A percentile compares a stretch with the other conserved stretches of the same genome.
Evolutionary conservation across 164 flowering plant species (phyloP).

Genomic region (Annona cherimola): DNA sequence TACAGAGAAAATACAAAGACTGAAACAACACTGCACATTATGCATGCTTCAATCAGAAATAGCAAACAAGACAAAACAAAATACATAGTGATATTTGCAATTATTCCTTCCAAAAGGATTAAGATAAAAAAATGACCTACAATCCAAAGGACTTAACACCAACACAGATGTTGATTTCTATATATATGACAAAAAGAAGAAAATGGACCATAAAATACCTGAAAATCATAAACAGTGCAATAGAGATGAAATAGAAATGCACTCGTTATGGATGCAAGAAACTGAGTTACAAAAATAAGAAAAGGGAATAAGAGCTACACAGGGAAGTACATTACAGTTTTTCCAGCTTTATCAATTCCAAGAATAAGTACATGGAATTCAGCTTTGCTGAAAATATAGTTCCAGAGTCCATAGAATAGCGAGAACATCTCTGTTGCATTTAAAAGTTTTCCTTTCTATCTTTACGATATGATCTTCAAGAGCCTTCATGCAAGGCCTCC

Average conservation of each 20-base stretch:
- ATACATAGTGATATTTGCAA: too few relatives aligned
- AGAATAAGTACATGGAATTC: conserved; percentile 96
- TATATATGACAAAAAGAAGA: not conserved
- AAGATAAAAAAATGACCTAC: too few relatives aligned
- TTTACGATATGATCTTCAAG: conserved; percentile 19
- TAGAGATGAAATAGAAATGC: not conserved
- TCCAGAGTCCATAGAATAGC: conserved; percentile 86
- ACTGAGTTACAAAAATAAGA: not conserved
- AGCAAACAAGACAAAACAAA: too few relatives aligned
- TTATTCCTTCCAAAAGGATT: too few relatives aligned
- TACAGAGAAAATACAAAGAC: too few relatives aligned
- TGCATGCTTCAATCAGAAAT: too few relatives aligned
- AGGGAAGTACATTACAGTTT: conserved; percentile 57
- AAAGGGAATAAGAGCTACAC: not conserved
- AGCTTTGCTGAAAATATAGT: conserved; percentile 76
- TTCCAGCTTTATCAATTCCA: conserved; percentile 96
- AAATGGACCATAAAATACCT: not conserved
- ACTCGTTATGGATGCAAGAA: not conserved
- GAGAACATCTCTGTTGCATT: conserved; percentile 65
- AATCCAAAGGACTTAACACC: too few relatives aligned
- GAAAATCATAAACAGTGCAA: not conserved
- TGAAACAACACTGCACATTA: too few relatives aligned
- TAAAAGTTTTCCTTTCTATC: conserved; percentile 5
- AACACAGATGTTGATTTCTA: not conserved
- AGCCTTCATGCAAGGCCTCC: conserved; percentile 5